Base-by-base conservation (phyloP, 371 early-diverging fungal species). In the Sporodiniella umbellata region DNA sequence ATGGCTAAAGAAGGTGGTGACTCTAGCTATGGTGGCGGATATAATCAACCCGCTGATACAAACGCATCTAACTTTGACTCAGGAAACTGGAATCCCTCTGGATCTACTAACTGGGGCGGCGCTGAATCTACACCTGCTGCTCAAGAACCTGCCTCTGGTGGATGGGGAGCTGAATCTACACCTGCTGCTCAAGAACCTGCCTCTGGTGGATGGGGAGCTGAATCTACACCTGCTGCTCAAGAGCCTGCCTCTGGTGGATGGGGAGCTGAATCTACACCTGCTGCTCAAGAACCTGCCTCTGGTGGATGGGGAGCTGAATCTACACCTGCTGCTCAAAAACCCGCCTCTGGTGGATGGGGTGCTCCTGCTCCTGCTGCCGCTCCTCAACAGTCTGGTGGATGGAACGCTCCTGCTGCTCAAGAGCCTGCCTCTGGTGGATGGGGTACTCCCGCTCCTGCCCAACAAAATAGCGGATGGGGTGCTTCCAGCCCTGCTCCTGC, bases 1-100 rank as follows among this genome's bases (percentile, higher is more conserved):
- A 72, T 80, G n/a, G 70, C 81, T 21, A 79, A 80, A 55, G 71
- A 74, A 23, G 75, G 56, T 40, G 62, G 65, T 33, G 45, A 67
- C 45, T 62, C 59, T 19, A 31, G 35, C 18, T 21, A 48, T 48
- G 42, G 38, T 46, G 38, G 42, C 33, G n/a, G n/a, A n/a, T 45
- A 33, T 19, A 48, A 44, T 45, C 38, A 40, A 5, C 38, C 48
- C 26, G 35, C 52, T 54, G 40, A 35, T 35, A n/a, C 51, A 25
- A 50, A 47, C 21, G 40, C 53, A 19, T 45, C 49, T 26, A 48
- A 58, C 42, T 50, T 52, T 43, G 62, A 51, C 31, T 47, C 63
- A 25, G 25, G 51, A 8, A 30, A 51, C 37, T 57, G 57, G 50
- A 51, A 55, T 25, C 37, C 56, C 50, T 24, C 21, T 18, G 48